These are phyloP conservation scores for Nidula microcarpa DNA, from an alignment of 768 basidiomycete species.

Conservation along the genomic window DNA sequence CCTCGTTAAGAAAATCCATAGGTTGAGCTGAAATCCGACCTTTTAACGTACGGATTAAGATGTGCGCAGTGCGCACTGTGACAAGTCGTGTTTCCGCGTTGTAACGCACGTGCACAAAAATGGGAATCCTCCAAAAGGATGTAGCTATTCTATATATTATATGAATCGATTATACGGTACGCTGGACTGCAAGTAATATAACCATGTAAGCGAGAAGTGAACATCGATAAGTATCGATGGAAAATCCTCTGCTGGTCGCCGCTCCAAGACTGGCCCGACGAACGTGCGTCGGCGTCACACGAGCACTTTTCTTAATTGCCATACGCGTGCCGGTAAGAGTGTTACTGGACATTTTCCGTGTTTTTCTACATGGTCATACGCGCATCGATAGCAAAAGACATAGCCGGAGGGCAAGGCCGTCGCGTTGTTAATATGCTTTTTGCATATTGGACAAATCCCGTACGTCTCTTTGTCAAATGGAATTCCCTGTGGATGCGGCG, in stretches of 20 bases:
- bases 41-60: not conserved
- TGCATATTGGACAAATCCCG: conserved; percentile 86
- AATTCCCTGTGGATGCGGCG: conserved; percentile 71
- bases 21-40: conserved; percentile 4
- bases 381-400: conserved; percentile 93
- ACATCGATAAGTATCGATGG: conserved; percentile 12
- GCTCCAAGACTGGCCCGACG: conserved; percentile 15
- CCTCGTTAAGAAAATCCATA: conserved; percentile 18
- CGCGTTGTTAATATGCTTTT: conserved; percentile 71
- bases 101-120: conserved; percentile 18
- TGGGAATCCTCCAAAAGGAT: not conserved
- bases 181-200: not conserved
- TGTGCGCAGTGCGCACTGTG: not conserved
- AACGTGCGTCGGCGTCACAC: conserved; percentile 59
- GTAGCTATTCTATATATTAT: not conserved
- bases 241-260: no score
- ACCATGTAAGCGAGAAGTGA: not conserved
- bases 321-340: conserved; percentile 65
- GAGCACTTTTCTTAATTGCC: conserved; percentile 86
- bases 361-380: conserved; percentile 77
- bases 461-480: conserved; percentile 60
- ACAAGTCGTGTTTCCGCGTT: not conserved
- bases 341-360: conserved; percentile 86
- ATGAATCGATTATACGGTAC: not conserved
- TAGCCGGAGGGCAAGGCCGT: conserved; percentile 91